Conservation (phyloP, 148 eudicot species). For the Talinum fruticosum region DNA sequence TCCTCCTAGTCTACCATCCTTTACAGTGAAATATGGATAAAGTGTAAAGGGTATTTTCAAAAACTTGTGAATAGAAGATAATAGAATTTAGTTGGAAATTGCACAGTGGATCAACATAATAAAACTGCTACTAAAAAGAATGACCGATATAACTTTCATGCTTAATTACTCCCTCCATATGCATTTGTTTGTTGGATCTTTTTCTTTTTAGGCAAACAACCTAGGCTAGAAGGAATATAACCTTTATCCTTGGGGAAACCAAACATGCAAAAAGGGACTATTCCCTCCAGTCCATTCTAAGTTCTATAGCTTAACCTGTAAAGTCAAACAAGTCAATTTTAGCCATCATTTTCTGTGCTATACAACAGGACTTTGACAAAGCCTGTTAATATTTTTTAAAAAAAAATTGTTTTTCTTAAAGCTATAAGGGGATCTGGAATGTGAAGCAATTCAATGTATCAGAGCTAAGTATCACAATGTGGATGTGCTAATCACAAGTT, state of each 20-base stretch:
- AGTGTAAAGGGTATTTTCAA: not conserved
- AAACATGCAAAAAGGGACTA: no score
- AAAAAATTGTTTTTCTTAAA: not conserved
- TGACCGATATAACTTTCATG: not conserved
- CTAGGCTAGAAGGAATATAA: no score
- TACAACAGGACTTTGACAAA: not conserved
- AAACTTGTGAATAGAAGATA: not conserved
- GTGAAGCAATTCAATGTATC: not conserved
- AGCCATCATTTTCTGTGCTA: not conserved
- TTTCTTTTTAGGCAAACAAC: no score
- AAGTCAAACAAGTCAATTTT: not conserved
- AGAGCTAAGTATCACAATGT: not conserved
- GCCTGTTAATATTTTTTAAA: not conserved
- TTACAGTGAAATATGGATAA: not conserved
- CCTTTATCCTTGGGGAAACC: no score
- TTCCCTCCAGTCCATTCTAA: not conserved
- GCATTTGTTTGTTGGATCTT: no score
- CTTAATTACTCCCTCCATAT: not conserved
- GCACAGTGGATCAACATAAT: no score
- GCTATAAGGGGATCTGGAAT: not conserved
- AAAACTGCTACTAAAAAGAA: no score
- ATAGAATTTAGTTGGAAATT: no score
- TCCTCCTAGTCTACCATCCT: not conserved
- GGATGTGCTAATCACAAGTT: not conserved
- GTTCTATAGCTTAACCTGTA: not conserved